A percentile compares a stretch with the other conserved stretches of the same genome.
Conservation (phyloP, 2,329 filamentous ascomycete species). For the Trichoderma pleuroti region DNA sequence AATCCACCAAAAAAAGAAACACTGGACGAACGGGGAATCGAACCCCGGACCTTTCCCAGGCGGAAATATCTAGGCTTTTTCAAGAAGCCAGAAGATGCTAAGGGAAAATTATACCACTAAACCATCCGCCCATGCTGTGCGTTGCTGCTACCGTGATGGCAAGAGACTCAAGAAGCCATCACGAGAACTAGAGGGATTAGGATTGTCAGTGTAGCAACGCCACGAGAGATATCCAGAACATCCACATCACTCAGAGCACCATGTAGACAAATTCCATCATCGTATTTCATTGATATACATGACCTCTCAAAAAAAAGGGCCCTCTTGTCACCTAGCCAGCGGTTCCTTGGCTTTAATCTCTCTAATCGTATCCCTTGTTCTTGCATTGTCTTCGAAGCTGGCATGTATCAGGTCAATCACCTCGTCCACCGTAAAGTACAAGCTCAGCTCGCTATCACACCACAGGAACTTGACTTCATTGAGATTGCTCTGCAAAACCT, state of each 20-base stretch:
- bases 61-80: not conserved
- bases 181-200: not conserved
- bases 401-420: constrained; percentile 60
- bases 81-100: constrained; percentile 5
- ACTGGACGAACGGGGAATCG: constrained; percentile 22
- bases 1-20: not conserved
- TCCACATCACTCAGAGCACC: not conserved
- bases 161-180: not conserved
- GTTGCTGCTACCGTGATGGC: not conserved
- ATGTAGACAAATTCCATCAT: not conserved
- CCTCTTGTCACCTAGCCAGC: not conserved
- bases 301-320: not conserved
- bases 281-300: not conserved
- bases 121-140: constrained; percentile 15
- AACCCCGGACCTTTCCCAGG: constrained; percentile 22
- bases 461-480: constrained; percentile 61
- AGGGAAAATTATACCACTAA: constrained; percentile 21
- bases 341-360: constrained; percentile 53
- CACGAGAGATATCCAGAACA: not conserved
- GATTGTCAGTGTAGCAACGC: not conserved
- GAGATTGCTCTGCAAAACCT: constrained; percentile 64
- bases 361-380: constrained; percentile 55
- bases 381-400: constrained; percentile 61
- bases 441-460: constrained; percentile 62
- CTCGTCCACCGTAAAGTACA: constrained; percentile 60